Base-by-base conservation (phyloP, 306 rosid genomes). In the Trifolium dubium region DNA sequence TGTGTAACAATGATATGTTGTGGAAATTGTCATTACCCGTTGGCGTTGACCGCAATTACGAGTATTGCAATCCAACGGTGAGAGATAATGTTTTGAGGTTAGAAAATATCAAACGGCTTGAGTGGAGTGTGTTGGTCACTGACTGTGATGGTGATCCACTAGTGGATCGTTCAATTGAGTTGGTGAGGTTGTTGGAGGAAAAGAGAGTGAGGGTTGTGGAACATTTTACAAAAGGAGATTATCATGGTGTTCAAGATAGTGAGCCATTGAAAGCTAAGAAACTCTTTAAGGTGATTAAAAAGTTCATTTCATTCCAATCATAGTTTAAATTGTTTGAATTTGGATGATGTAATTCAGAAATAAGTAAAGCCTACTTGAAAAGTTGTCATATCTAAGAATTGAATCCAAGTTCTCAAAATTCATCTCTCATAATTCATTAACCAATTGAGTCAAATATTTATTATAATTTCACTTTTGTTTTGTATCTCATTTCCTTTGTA, bases 61-160 rank as follows among this genome's bases (percentile, higher is more conserved):
- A 77, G 82, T 89, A 77, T 78, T 72, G 81, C 19, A 84, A 87
- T 85, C 89, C 90, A 0, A 82, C 9, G 85, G 83, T 0, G 1
- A 70, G 73, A 1, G 61, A 35, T 2, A 81, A 74, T 11, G 56
- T 65, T 0, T 4, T 1, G 18, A 28, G 15, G 7, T 40, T 81
- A 29, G 81, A 68, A 9, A 37, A 10, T 6, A 75, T 89, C 19
- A 10, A 11, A 53, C 41, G 23, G 65, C 60, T 64, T 41, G 75
- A 69, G 1, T 88, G 92, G 87, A 46, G 68, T 29, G 80, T 84
- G 0, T 37, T 88, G 73, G 81, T 84, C 14, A 62, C 67, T 0
- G 89, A 87, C 0, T 80, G 80, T 23, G 56, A 56, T 14, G 96
- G 95, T 34, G 92, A 89, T 51, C 92, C 86, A 3, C 63, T 89